Conservation (phyloP, 768 basidiomycete genomes). For the Lentinula boryana region DNA sequence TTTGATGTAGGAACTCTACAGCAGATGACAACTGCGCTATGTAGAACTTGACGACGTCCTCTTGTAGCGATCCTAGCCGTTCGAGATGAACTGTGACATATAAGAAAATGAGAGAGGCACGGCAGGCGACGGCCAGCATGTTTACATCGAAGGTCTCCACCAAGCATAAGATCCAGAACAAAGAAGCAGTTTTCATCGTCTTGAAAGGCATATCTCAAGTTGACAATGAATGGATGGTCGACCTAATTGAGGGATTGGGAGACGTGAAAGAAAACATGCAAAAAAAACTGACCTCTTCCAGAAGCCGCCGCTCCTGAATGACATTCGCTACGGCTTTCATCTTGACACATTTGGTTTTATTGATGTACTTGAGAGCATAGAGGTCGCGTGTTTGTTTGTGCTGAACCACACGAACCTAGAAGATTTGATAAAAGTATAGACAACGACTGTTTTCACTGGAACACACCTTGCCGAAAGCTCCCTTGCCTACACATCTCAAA, state of each 20-base stretch:
- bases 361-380: slow-evolving; percentile 99
- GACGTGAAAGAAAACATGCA: slow-evolving; percentile 12
- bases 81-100: slow-evolving; percentile 74
- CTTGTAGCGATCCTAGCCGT: slow-evolving; percentile 64
- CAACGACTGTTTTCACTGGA: not conserved
- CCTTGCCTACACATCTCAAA: slow-evolving; percentile 94
- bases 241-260: slow-evolving; percentile 43
- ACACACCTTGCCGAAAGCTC: slow-evolving; percentile 94
- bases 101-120: slow-evolving; percentile 5
- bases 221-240: slow-evolving; percentile 93
- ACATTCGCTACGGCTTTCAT: slow-evolving; percentile 99
- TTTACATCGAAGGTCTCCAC: slow-evolving; percentile 90
- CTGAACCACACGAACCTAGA: slow-evolving; percentile 95
- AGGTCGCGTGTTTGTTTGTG: slow-evolving; percentile 97
- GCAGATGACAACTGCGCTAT: slow-evolving; percentile 87
- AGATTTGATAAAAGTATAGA: not conserved
- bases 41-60: slow-evolving; percentile 82
- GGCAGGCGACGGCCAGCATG: slow-evolving; percentile 9
- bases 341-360: slow-evolving; percentile 95
- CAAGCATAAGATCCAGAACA: slow-evolving; percentile 95
- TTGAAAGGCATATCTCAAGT: slow-evolving; percentile 93
- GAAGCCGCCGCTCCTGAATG: slow-evolving; percentile 88
- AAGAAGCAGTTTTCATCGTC: slow-evolving; percentile 99
- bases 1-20: slow-evolving; percentile 85
- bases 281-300: slow-evolving; percentile 75